Evolutionary conservation across 192 early-diverging fungal species (phyloP), one percentile per base, ranked within the genome.

Genomic region (Cladochytrium replicatum): DNA sequence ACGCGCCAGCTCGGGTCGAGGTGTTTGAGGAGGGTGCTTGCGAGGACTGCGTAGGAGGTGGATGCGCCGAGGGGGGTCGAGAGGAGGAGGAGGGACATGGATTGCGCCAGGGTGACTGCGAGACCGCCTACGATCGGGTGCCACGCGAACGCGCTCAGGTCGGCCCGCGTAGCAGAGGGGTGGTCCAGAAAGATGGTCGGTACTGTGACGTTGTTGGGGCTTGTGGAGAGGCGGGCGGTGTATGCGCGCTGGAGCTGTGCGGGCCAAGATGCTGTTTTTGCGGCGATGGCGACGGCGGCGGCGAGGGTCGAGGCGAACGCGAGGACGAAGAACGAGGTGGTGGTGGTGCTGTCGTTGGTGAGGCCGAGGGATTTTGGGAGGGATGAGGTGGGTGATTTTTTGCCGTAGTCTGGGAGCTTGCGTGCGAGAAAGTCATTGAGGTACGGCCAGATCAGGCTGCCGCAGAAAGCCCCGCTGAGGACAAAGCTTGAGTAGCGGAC

Each of bases 131-230:
- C 29, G 24, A 65, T 34, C 5, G 63, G 63, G 41, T 17, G 17
- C 63, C 63, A 65, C 5, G 60, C 53, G 6, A 43, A 21, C n/a
- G 13, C n/a, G n/a, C n/a, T n/a, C n/a, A n/a, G n/a, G n/a, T n/a
- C n/a, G n/a, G n/a, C n/a, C n/a, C n/a, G n/a, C n/a, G n/a, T n/a
- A n/a, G n/a, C n/a, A n/a, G n/a, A n/a, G n/a, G n/a, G n/a, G n/a
- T 37, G 13, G 34, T 37, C 17, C 13, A 37, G 34, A 13, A 17
- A 37, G 17, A 37, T 13, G 13, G 17, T 37, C 17, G 34, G 34
- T 37, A 37, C 34, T 17, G 13, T 37, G 34, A 37, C n/a, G n/a
- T n/a, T n/a, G 34, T 17, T 17, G 34, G 13, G 34, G 17, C 13
- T 13, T 13, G 17, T 37, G 34, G 34, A 13, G 13, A 13, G 13